Percentiles rank a stretch among this genome's conserved stretches.
Evolutionary conservation across 495 filamentous ascomycete genomes (phyloP).

Genomic region (Mycothermus thermophilus): DNA sequence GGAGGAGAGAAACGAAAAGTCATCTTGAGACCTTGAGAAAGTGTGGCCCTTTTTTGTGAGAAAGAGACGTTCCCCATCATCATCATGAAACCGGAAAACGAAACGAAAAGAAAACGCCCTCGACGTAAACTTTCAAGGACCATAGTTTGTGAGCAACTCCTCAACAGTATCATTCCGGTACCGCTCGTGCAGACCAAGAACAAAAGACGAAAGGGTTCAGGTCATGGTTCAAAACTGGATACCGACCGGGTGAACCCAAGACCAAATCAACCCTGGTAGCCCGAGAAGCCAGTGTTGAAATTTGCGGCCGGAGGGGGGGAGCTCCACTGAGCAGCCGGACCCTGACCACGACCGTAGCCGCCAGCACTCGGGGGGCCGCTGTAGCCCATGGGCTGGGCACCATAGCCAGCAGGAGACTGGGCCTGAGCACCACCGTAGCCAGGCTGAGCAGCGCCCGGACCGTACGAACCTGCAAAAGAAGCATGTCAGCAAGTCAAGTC

Average conservation of each 20-base stretch:
- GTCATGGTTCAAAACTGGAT: no score
- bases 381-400: constrained; percentile 47
- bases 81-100: constrained; percentile 2
- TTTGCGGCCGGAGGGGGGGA: constrained; percentile 44
- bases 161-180: background rate
- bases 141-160: background rate
- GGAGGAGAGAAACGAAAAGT: no score
- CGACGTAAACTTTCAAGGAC: constrained; percentile 1
- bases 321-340: constrained; percentile 61
- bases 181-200: no score
- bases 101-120: no score
- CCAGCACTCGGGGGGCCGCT: constrained; percentile 56
- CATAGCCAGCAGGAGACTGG: constrained; percentile 46
- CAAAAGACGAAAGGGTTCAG: no score
- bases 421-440: constrained; percentile 39
- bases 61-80: constrained; percentile 6
- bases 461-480: constrained; percentile 35
- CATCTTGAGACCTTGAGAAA: no score
- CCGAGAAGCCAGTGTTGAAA: constrained; percentile 46
- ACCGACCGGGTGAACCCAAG: no score
- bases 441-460: constrained; percentile 35
- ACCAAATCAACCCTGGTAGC: constrained; percentile 49
- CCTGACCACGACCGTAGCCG: constrained; percentile 71
- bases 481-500: no score
- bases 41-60: no score